These are phyloP conservation scores for Pleurotus ostreatus DNA, from an alignment of 768 basidiomycete species.

Conservation along the genomic window DNA sequence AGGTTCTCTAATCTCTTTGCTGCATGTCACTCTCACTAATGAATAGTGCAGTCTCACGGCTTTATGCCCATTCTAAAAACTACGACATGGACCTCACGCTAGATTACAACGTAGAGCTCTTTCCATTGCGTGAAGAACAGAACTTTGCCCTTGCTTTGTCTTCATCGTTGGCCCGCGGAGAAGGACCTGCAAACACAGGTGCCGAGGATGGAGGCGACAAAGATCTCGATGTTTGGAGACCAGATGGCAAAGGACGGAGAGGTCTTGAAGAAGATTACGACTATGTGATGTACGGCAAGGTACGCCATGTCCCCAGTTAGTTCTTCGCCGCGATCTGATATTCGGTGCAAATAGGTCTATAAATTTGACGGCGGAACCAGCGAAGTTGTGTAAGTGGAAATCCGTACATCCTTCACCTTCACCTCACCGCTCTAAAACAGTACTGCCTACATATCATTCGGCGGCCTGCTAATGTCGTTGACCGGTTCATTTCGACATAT, in stretches of 20 bases:
- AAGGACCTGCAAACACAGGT: conserved; percentile 32
- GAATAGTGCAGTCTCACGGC: conserved; percentile 70
- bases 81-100: conserved; percentile 90
- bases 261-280: conserved; percentile 95
- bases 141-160: conserved; percentile 85
- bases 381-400: conserved; percentile 76
- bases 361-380: conserved; percentile 87
- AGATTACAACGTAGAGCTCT: conserved; percentile 92
- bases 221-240: conserved; percentile 79
- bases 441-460: conserved; percentile 95
- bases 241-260: conserved; percentile 74
- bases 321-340: not conserved
- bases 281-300: conserved; percentile 99
- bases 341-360: conserved; percentile 63
- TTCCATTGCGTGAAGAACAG: conserved; percentile 65
- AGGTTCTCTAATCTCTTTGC: conserved; percentile 48
- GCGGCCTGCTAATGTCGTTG: conserved; percentile 91
- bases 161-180: conserved; percentile 63
- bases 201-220: conserved; percentile 63
- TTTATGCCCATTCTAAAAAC: conserved; percentile 86
- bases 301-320: conserved; percentile 26
- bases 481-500: conserved; percentile 92
- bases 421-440: conserved; percentile 34
- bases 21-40: not conserved
- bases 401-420: not conserved